Base-by-base conservation (phyloP, 371 early-diverging fungal genomes). In the Haplosporangium sp. region DNA sequence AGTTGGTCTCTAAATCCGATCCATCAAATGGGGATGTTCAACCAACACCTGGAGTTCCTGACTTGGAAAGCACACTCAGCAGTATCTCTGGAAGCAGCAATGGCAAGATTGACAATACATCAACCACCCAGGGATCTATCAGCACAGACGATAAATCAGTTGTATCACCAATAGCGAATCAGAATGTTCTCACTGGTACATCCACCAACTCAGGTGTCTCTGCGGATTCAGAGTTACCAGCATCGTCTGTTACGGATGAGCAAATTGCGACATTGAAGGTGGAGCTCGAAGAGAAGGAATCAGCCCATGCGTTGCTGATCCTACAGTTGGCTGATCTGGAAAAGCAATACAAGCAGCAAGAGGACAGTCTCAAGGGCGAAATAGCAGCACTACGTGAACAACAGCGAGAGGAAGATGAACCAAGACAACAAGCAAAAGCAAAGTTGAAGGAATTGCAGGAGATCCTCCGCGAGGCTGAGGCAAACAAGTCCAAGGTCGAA, bases 361-460 rank as follows among this genome's bases (percentile, higher is more conserved):
- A 85, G 67, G 73, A 69, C 9, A 62, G 53, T 5, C 58, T 85
- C 9, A 69, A 70, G 21, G 43, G 23, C 8, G 82, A 84, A 48
- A 74, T 86, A 14, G 62, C 60, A 5, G 41, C 59, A 9, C 58
- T 84, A 18, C 70, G 73, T 23, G 84, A 85, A 48, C 80, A 75
- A 20, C 72, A 80, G 58, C 83, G 80, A 38, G 67, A 60, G 6
- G 74, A 73, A 9, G 86, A 86, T 8, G 82, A 74, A 8, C 73
- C 77, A 0, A 82, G 85, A n/a, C 66, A 80, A 18, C 82, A 77
- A n/a, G 74, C 82, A 55, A 84, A 82, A 52, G 45, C 55, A 14
- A 74, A 80, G 43, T 50, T 85, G 37, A 84, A 83, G 64, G 80
- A 84, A 29, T 73, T 86, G 23, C 82, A 86, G 42, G 85, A 84